Evolutionary conservation across 495 filamentous ascomycete genomes (phyloP).

Genomic region (Glarea lozoyensis): DNA sequence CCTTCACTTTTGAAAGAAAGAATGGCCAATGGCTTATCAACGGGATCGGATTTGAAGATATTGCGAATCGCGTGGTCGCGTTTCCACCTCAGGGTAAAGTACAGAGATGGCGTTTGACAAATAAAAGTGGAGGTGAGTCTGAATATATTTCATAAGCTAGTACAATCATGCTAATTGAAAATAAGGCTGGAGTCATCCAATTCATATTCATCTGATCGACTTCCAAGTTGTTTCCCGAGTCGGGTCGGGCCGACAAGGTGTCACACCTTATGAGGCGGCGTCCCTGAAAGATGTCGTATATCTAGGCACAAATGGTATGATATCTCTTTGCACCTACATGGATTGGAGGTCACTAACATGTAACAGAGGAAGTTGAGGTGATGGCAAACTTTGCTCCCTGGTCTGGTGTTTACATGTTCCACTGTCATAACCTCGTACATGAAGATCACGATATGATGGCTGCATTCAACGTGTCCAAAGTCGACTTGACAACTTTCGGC

Average conservation of each 20-base stretch:
- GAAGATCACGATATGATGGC: conserved; percentile 57
- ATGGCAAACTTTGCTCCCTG: conserved; percentile 42
- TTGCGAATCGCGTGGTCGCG: conserved; percentile 41
- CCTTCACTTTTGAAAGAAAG: conserved; percentile 28
- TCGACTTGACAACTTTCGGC: conserved; percentile 31
- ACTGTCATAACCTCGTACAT: conserved; percentile 50
- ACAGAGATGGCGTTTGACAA: conserved; percentile 43
- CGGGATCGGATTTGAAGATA: conserved; percentile 39
- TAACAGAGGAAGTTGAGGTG: conserved; percentile 35
- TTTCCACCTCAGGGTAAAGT: conserved; percentile 35
- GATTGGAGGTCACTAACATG: neutral
- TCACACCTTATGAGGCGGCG: conserved; percentile 38
- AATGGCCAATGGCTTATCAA: conserved; percentile 40
- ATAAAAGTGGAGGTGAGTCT: conserved; percentile 14
- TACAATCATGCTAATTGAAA: neutral
- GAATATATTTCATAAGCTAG: neutral
- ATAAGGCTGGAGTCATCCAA: conserved; percentile 36
- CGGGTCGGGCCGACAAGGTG: conserved; percentile 23
- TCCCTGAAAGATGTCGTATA: conserved; percentile 46
- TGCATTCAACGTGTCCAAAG: conserved; percentile 43
- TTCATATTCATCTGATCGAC: conserved; percentile 54
- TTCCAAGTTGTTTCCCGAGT: conserved; percentile 39
- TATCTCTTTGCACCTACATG: neutral
- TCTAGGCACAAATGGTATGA: conserved; percentile 25
- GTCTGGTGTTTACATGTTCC: conserved; percentile 48